Evolutionary conservation across 371 early-diverging fungal genomes (phyloP).

Genomic region (Saksenaea oblongispora): DNA sequence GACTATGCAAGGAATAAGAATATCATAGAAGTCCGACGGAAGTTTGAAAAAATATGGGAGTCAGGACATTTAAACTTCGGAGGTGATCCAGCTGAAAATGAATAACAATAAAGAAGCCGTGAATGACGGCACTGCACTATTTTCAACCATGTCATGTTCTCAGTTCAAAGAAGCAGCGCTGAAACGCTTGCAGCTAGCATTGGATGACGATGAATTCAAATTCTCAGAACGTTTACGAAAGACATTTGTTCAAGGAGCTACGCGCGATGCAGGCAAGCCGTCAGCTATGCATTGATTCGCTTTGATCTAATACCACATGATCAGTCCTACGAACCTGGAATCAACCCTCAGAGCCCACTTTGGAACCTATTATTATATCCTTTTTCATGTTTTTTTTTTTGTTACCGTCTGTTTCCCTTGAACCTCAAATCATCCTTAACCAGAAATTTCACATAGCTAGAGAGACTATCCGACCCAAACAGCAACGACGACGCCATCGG

Average conservation of each 20-base stretch:
- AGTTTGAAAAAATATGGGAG: constrained; percentile 22
- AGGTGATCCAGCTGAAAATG: not conserved
- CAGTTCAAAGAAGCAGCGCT: not conserved
- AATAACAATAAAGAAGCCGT: too few relatives aligned
- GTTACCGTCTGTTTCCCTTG: not conserved
- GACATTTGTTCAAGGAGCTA: not conserved
- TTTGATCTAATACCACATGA: not conserved
- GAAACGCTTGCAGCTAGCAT: not conserved
- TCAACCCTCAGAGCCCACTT: not conserved
- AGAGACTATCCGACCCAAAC: not conserved
- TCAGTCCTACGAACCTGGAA: not conserved
- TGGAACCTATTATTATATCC: not conserved
- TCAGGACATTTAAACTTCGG: not conserved
- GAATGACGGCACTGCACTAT: not conserved
- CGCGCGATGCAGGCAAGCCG: not conserved
- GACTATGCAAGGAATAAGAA: constrained; percentile 72
- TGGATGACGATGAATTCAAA: not conserved
- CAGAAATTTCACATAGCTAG: not conserved
- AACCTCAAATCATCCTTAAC: not conserved
- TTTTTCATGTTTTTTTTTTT: not conserved
- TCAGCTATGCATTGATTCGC: not conserved
- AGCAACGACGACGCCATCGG: not conserved
- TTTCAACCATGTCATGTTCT: not conserved
- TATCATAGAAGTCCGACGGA: constrained; percentile 56
- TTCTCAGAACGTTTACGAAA: not conserved